Evolutionary conservation across 208 protist genomes (phyloP), one percentile per base, ranked within the genome.

Genomic region (Trichomonas vaginalis): DNA sequence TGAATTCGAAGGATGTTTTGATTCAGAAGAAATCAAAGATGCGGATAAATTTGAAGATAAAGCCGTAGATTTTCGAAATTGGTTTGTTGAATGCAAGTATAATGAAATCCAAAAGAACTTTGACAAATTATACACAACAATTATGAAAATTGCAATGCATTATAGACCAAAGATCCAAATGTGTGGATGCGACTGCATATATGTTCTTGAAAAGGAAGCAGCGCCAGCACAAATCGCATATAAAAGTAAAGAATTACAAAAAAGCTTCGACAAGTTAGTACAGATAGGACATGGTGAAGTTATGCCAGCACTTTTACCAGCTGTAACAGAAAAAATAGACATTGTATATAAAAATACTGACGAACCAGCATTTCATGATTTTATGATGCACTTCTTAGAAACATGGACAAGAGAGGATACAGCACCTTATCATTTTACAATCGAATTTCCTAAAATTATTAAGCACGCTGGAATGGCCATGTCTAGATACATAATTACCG

Each of bases 81-180:
- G 21, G 37, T 92, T 92, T 92, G 86, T 92, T 39, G 45, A 92
- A 56, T 51, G 42, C 27, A 92, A 92, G 56, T 92, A 92, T 92
- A 32, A 37, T 51, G 45, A n/a, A 9, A 47, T 92, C 15, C 86
- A 92, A 27, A 42, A 42, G 6, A 92, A 92, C 39, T 92, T 92
- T 92, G 86, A 92, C 51, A 46, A 48, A 48, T 47, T 51, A 39
- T 92, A 45, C 27, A 9, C 42, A 92, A 92, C 51, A 21, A 51
- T 35, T 6, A 48, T 92, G 14, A 42, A 35, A 92, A 92, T 92
- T 39, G 45, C 86, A 12, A 48, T 45, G 17, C 86, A 92, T 51
- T 92, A 92, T 40, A 23, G 86, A 51, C 86, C 86, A n/a, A 51
- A 48, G 42, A 45, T 92, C 14, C 86, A 92, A 47, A 51, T 45